Conservation (phyloP, 768 basidiomycete genomes). For the Tephrocybe sp. region DNA sequence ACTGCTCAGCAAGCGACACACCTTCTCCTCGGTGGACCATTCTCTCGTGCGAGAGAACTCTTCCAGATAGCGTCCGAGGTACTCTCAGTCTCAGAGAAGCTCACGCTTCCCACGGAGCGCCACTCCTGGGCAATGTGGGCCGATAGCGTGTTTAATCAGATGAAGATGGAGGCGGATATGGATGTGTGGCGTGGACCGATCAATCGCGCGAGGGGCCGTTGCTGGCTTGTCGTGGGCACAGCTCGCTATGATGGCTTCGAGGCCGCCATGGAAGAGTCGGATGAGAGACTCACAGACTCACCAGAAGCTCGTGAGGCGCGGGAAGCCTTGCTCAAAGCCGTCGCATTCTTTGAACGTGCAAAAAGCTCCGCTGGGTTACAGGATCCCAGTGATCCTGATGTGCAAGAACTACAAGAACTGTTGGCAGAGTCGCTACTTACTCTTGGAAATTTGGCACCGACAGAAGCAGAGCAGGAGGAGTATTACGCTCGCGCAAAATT, state of each 20-base stretch:
- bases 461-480: slow-evolving; percentile 45
- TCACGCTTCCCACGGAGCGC: slow-evolving; percentile 42
- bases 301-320: slow-evolving; percentile 57
- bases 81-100: slow-evolving; percentile 56
- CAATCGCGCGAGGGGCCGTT: slow-evolving; percentile 46
- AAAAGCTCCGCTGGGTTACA: slow-evolving; percentile 23
- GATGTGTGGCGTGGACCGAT: slow-evolving; percentile 48
- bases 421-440: slow-evolving; percentile 57
- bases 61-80: slow-evolving; percentile 64
- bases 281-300: slow-evolving; percentile 33
- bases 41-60: slow-evolving; percentile 57
- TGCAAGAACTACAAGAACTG: slow-evolving; percentile 30
- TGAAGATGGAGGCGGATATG: slow-evolving; percentile 58
- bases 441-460: slow-evolving; percentile 55
- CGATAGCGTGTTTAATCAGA: slow-evolving; percentile 58
- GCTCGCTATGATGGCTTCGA: slow-evolving; percentile 56
- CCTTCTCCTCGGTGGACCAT: slow-evolving; percentile 27
- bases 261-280: slow-evolving; percentile 44
- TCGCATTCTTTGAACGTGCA: slow-evolving; percentile 41
- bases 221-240: slow-evolving; percentile 55
- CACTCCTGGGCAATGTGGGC: slow-evolving; percentile 60
- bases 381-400: slow-evolving; percentile 17
- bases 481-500: slow-evolving; percentile 49
- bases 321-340: slow-evolving; percentile 44
- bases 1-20: slow-evolving; percentile 19